A percentile compares a stretch with the other conserved stretches of the same genome.
phyloP scores from a whole-genome alignment of 805 yeast species.

The Candida palmyrensis region DNA sequence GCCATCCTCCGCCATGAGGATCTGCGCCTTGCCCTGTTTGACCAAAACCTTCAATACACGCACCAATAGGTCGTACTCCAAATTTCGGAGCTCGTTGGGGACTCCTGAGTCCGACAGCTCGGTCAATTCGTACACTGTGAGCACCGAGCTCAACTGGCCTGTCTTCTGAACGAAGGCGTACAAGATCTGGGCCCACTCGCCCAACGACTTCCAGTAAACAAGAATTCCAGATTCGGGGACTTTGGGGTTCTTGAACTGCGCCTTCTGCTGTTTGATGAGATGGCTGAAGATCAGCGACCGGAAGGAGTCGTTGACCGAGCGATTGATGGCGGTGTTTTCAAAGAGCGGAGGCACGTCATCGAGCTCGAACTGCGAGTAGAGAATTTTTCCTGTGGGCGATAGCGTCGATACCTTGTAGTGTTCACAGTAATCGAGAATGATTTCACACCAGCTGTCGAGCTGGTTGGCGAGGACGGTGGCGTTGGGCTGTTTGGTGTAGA shows the following conservation, averaged over 20 bases:
- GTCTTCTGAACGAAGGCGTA: conserved; percentile 49
- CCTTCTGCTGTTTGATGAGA: conserved; percentile 52
- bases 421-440: conserved; percentile 60
- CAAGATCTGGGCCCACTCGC: conserved; percentile 33
- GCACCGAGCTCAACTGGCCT: conserved; percentile 71
- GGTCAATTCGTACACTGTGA: conserved; percentile 78
- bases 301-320: conserved; percentile 52
- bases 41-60: conserved; percentile 51
- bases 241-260: conserved; percentile 47
- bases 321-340: conserved; percentile 44
- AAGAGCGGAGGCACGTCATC: conserved; percentile 37
- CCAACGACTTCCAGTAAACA: conserved; percentile 55
- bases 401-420: conserved; percentile 36
- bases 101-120: conserved; percentile 54
- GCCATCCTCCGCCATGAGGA: conserved; percentile 63
- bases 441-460: conserved; percentile 66
- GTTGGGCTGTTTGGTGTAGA: conserved; percentile 87
- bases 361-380: conserved; percentile 20
- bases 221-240: conserved; percentile 63
- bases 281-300: conserved; percentile 49
- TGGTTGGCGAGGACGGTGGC: conserved; percentile 74
- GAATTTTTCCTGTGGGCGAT: conserved; percentile 24
- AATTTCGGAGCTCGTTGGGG: conserved; percentile 55
- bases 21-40: conserved; percentile 66
- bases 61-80: conserved; percentile 53